Conservation (phyloP, 139 green algal species). For the Chlorella sp. region DNA sequence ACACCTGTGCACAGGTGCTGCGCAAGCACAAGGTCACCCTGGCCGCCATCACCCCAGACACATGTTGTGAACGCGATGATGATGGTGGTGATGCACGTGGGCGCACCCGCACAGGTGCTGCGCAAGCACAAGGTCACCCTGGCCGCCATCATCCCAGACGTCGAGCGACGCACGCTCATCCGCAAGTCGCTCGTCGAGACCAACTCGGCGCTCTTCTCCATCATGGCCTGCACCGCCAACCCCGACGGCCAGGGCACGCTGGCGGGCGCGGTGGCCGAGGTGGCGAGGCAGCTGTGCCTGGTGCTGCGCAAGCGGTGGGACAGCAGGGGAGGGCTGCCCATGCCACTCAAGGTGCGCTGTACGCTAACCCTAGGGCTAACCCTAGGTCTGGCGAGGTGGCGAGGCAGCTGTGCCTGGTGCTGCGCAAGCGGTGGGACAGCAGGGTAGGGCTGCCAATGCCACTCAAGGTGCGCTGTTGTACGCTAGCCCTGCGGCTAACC, state of each 20-base stretch:
- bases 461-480: constrained; percentile 10
- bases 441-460: neutral
- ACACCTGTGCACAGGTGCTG: neutral
- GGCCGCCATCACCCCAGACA: neutral
- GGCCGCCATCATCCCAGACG: neutral
- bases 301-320: neutral
- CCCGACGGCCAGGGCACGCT: constrained; percentile 1
- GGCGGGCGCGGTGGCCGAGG: constrained; percentile 4
- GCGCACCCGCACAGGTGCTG: constrained; percentile 3
- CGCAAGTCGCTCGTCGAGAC: neutral
- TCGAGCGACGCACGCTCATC: neutral
- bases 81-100: too few relatives aligned
- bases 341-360: constrained; percentile 4
- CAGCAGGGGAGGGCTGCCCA: neutral
- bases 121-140: constrained; percentile 4
- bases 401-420: constrained; percentile 6
- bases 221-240: neutral
- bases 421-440: neutral
- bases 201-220: constrained; percentile 10
- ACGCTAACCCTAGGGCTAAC: too few relatives aligned
- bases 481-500: too few relatives aligned
- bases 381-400: too few relatives aligned
- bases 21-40: constrained; percentile 4
- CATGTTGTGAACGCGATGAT: too few relatives aligned
- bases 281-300: constrained; percentile 9